Evolutionary conservation across 495 filamentous ascomycete genomes (phyloP).

Genomic region (Penicillium lagena): DNA sequence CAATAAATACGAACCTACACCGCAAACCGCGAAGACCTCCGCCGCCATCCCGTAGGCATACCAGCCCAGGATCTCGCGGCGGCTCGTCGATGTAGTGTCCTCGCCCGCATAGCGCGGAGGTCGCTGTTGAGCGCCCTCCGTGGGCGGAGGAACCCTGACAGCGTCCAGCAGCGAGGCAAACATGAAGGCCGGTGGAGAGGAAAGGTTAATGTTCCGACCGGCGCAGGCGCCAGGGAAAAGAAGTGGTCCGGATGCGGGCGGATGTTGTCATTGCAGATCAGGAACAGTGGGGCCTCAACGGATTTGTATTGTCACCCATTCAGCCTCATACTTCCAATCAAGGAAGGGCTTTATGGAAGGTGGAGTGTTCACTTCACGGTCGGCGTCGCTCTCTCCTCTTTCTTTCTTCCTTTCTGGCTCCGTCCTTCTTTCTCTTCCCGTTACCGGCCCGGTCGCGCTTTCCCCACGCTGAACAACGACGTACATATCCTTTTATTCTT

Average conservation of each 20-base stretch:
- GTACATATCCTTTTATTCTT: not conserved
- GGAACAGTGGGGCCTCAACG: too few species aligned
- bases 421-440: slow-evolving; percentile 5
- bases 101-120: slow-evolving; percentile 62
- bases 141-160: slow-evolving; percentile 11
- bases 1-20: slow-evolving; percentile 38
- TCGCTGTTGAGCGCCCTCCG: slow-evolving; percentile 23
- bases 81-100: slow-evolving; percentile 74
- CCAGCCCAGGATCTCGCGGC: slow-evolving; percentile 78
- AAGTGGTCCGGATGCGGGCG: slow-evolving; percentile 15
- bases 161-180: slow-evolving; percentile 14
- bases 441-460: slow-evolving; percentile 15
- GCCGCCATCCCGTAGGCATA: slow-evolving; percentile 87
- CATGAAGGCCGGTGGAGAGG: slow-evolving; percentile 7
- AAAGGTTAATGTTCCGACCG: slow-evolving; percentile 5
- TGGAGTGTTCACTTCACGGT: too few species aligned
- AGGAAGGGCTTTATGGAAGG: too few species aligned
- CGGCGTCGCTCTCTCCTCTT: too few species aligned
- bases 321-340: too few species aligned
- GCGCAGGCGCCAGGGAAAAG: too few species aligned
- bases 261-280: slow-evolving; percentile 5
- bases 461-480: too few species aligned
- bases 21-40: slow-evolving; percentile 89
- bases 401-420: too few species aligned
- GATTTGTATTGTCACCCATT: too few species aligned